phyloP scores from a whole-genome alignment of 78 protist genomes.

The Chrysochromulina parva region DNA sequence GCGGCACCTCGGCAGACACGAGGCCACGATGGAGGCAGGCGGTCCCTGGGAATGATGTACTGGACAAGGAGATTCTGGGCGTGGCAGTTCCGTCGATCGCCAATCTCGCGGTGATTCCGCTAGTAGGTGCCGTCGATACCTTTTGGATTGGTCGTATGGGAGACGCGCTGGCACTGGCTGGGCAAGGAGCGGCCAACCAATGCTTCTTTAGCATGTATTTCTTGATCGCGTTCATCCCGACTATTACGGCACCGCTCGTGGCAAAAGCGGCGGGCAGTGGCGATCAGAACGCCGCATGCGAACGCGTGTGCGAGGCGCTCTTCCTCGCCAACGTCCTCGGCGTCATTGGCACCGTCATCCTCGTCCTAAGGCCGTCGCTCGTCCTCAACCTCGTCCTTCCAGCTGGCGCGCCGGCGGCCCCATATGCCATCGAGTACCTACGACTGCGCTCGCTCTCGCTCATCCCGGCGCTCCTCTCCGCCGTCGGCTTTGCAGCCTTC shows the following conservation, averaged over 20 bases:
- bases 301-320: slow-evolving; percentile 16
- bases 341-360: background rate
- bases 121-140: slow-evolving; percentile 3
- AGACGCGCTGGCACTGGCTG: background rate
- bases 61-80: too few relatives aligned
- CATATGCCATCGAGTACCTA: background rate
- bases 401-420: background rate
- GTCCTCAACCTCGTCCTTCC: background rate
- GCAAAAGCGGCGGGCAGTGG: background rate
- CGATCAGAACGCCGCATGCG: background rate
- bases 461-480: background rate
- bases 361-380: background rate
- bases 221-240: slow-evolving; percentile 6
- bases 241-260: background rate
- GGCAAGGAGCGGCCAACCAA: background rate
- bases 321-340: background rate
- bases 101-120: background rate
- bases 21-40: too few relatives aligned
- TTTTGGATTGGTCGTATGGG: slow-evolving; percentile 22
- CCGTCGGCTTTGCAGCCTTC: background rate
- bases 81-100: background rate
- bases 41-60: too few relatives aligned
- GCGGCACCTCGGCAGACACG: too few relatives aligned
- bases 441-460: background rate
- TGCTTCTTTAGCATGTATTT: background rate